phyloP scores from a whole-genome alignment of 768 basidiomycete genomes.

The Polyporus arcularius region DNA sequence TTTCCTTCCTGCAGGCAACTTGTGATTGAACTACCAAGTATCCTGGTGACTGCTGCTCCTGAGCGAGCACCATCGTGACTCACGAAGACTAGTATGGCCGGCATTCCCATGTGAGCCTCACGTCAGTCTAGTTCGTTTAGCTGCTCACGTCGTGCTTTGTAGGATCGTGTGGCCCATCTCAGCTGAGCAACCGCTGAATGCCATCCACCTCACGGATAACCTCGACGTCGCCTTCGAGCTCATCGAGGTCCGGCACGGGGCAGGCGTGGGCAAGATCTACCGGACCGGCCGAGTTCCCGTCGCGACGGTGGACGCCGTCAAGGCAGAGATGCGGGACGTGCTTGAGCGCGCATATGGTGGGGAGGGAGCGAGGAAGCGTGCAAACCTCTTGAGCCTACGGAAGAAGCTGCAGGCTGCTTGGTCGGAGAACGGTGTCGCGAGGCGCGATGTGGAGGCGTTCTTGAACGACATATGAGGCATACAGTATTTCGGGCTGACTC shows the following conservation, averaged over 20 bases:
- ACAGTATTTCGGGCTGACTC: too few species aligned
- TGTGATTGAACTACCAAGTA: too few species aligned
- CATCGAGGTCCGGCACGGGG: constrained; percentile 12
- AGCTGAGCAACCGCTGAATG: constrained; percentile 13
- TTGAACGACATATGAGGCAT: neutral
- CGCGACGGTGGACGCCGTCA: constrained; percentile 19
- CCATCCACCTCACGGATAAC: neutral
- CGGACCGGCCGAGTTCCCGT: constrained; percentile 15
- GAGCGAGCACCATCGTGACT: too few species aligned
- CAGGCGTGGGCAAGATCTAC: constrained; percentile 14
- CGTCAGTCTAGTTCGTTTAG: too few species aligned
- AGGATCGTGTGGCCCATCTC: constrained; percentile 10
- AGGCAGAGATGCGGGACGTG: constrained; percentile 12
- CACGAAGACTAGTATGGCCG: constrained; percentile 2
- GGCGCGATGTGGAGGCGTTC: neutral
- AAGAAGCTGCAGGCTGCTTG: neutral
- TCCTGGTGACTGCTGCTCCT: too few species aligned
- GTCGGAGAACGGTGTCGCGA: constrained; percentile 1
- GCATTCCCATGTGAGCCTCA: constrained; percentile 2
- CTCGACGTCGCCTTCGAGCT: constrained; percentile 2
- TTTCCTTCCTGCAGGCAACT: too few species aligned
- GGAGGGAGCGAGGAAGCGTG: constrained; percentile 21
- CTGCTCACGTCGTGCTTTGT: neutral
- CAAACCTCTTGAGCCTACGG: neutral
- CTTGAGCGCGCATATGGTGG: constrained; percentile 19